These are phyloP conservation scores for Fomitopsis betulina DNA, from an alignment of 1,284 basidiomycete species.

Conservation along the genomic window DNA sequence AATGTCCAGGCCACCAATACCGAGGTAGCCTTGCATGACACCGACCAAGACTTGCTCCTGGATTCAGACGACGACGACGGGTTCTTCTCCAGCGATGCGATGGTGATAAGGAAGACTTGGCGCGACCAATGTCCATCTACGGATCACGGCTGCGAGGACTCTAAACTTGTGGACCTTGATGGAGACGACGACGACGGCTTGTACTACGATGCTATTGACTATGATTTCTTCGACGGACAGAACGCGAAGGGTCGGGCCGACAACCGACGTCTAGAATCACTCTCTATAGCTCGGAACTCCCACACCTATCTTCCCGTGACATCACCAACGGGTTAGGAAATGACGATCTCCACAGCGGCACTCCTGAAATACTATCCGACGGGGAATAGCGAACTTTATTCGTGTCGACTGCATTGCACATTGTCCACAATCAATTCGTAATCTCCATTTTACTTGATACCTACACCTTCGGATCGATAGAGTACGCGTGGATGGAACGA, in stretches of 20 bases:
- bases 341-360: background rate
- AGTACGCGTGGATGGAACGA: slow-evolving; percentile 7
- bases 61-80: background rate
- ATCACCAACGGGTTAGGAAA: background rate
- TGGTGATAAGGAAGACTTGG: background rate
- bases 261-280: background rate
- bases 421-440: slow-evolving; percentile 1
- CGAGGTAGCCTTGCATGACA: background rate
- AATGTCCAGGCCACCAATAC: background rate
- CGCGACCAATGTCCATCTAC: background rate
- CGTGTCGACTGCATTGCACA: background rate
- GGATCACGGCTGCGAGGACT: background rate
- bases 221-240: background rate
- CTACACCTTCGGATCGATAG: slow-evolving; percentile 6
- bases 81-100: background rate
- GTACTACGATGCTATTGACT: background rate
- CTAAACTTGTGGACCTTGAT: background rate
- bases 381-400: background rate
- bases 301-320: background rate
- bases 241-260: background rate
- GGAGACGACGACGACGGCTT: background rate
- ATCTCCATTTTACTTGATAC: slow-evolving; percentile 4
- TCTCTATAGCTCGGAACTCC: background rate
- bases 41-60: background rate
- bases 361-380: background rate